These are phyloP conservation scores for Cercophora scortea DNA, from an alignment of 495 filamentous ascomycete genomes.

Conservation along the genomic window DNA sequence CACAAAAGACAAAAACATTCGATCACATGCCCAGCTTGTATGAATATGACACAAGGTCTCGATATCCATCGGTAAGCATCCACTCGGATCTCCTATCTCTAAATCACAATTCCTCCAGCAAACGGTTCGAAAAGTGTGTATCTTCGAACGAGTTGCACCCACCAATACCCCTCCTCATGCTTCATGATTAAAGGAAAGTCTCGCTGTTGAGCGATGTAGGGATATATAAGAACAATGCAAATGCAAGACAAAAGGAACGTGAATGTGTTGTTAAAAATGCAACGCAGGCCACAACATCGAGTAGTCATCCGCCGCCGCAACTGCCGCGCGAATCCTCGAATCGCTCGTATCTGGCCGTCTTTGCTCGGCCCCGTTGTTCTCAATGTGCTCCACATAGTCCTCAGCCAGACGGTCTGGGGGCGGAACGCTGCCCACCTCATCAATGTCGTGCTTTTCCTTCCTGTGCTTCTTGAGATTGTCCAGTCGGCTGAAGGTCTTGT, in stretches of 20 bases:
- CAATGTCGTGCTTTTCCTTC: constrained; percentile 30
- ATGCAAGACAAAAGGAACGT: background rate
- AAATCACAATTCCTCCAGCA: too few relatives aligned
- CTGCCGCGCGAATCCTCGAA: constrained; percentile 10
- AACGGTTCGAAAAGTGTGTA: too few relatives aligned
- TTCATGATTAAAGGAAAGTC: background rate
- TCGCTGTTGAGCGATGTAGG: background rate
- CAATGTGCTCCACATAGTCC: constrained; percentile 8
- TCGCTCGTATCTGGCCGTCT: constrained; percentile 13
- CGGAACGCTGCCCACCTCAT: constrained; percentile 13
- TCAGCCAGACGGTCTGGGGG: constrained; percentile 14
- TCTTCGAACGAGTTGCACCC: too few relatives aligned
- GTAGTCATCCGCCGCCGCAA: constrained; percentile 20
- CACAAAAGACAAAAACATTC: too few relatives aligned
- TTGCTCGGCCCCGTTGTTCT: constrained; percentile 4
- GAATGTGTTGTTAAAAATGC: constrained; percentile 16
- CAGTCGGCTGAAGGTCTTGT: constrained; percentile 32
- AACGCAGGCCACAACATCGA: constrained; percentile 28
- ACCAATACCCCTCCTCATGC: too few relatives aligned
- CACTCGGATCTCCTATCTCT: too few relatives aligned
- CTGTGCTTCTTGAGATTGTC: constrained; percentile 38
- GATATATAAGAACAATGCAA: background rate
- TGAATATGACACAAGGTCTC: too few relatives aligned
- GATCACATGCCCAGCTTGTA: too few relatives aligned
- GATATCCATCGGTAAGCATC: too few relatives aligned